A percentile compares a stretch with the other conserved stretches of the same genome.
Conservation (phyloP, 257 asterid species). For the Misopates orontium region DNA sequence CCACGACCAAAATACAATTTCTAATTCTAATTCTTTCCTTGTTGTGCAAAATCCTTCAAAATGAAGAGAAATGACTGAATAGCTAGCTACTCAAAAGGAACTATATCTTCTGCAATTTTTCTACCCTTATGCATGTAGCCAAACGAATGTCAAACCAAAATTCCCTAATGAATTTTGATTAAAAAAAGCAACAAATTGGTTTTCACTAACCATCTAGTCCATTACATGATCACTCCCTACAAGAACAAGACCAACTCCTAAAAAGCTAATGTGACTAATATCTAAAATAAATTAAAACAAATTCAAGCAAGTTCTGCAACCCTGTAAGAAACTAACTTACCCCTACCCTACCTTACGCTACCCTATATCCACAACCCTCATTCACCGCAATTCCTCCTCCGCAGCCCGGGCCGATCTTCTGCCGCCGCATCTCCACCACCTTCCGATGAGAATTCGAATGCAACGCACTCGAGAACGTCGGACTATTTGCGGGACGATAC, state of each 20-base stretch:
- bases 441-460: slow-evolving; percentile 86
- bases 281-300: slow-evolving; percentile 34
- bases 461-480: slow-evolving; percentile 51
- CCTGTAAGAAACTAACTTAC: slow-evolving; percentile 3
- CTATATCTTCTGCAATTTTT: neutral
- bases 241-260: slow-evolving; percentile 10
- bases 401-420: slow-evolving; percentile 33
- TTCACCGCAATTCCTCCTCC: neutral
- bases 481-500: slow-evolving; percentile 86
- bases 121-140: neutral
- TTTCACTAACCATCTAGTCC: slow-evolving; percentile 37
- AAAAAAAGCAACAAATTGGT: slow-evolving; percentile 27
- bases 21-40: slow-evolving; percentile 17
- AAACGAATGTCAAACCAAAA: slow-evolving; percentile 37
- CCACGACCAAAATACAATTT: slow-evolving; percentile 21
- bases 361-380: neutral
- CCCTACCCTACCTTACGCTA: slow-evolving; percentile 4
- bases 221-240: slow-evolving; percentile 40
- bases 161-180: slow-evolving; percentile 40
- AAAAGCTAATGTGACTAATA: slow-evolving; percentile 27
- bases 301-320: neutral
- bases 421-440: slow-evolving; percentile 82
- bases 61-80: neutral
- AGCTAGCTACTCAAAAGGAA: neutral
- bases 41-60: neutral